Evolutionary conservation across 2,329 filamentous ascomycete species (phyloP).

Genomic region (Botrytis hyacinthi): DNA sequence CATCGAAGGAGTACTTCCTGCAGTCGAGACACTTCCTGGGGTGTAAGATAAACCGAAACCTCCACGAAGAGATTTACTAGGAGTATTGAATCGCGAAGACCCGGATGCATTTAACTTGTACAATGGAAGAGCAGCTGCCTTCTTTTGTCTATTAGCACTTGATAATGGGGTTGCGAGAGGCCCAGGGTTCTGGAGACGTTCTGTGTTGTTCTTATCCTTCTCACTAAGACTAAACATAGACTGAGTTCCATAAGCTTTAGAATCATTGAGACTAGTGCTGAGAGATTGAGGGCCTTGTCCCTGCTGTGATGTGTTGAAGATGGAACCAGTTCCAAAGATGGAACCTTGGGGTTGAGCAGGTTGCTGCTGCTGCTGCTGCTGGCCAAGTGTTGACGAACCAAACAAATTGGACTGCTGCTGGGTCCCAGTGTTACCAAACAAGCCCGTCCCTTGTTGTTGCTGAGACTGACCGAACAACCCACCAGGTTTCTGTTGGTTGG

Average conservation of each 20-base stretch:
- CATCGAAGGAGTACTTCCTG: conserved; percentile 64
- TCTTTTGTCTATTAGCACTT: conserved; percentile 68
- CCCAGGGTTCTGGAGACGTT: conserved; percentile 64
- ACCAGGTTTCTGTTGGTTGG: conserved; percentile 52
- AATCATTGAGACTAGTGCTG: conserved; percentile 75
- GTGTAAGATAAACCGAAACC: conserved; percentile 94
- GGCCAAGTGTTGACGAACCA: conserved; percentile 29
- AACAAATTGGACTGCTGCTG: conserved; percentile 37
- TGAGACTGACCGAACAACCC: conserved; percentile 49
- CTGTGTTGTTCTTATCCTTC: conserved; percentile 53
- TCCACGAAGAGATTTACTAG: conserved; percentile 67
- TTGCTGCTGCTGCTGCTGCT: conserved; percentile 40
- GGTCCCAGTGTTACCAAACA: conserved; percentile 50
- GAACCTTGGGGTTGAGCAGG: conserved; percentile 50
- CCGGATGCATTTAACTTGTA: conserved; percentile 77
- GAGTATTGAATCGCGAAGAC: conserved; percentile 75
- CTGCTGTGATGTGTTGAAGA: conserved; percentile 58
- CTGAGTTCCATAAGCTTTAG: conserved; percentile 86
- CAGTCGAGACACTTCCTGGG: conserved; percentile 68
- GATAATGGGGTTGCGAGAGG: conserved; percentile 88
- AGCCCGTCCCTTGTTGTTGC: conserved; percentile 40
- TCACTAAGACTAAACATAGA: conserved; percentile 85
- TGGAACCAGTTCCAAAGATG: conserved; percentile 55
- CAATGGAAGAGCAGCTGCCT: conserved; percentile 76
- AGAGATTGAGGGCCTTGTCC: conserved; percentile 58